phyloP scores from a whole-genome alignment of 495 filamentous ascomycete genomes.

The Penicillium waksmanii region DNA sequence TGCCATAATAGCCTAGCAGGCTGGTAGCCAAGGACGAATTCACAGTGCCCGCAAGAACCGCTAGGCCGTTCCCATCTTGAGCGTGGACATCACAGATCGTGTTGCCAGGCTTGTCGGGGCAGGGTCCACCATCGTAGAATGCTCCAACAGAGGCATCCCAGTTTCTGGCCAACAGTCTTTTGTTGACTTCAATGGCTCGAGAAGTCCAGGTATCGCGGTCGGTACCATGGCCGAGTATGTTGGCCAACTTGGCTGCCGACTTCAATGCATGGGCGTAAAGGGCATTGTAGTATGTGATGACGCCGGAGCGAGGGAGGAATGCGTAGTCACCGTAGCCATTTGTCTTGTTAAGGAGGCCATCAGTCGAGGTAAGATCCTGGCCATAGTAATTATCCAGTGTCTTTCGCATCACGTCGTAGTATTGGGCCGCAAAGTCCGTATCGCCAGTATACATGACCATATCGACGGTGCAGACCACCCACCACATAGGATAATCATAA shows the following conservation, averaged over 20 bases:
- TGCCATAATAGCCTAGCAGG: conserved; percentile 38
- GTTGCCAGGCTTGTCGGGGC: conserved; percentile 23
- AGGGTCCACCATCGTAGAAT: conserved; percentile 39
- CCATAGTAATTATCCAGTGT: conserved; percentile 35
- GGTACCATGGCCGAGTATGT: conserved; percentile 23
- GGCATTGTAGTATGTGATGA: conserved; percentile 52
- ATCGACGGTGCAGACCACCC: conserved; percentile 47
- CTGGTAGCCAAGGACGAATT: conserved; percentile 31
- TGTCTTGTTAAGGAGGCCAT: conserved; percentile 41
- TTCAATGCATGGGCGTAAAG: conserved; percentile 49
- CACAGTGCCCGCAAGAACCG: conserved; percentile 41
- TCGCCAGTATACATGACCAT: conserved; percentile 50
- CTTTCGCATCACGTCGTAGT: conserved; percentile 42
- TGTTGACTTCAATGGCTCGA: conserved; percentile 34
- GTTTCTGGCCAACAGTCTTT: conserved; percentile 32
- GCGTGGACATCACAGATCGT: conserved; percentile 38
- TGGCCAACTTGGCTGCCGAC: conserved; percentile 44
- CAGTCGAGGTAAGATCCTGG: conserved; percentile 18
- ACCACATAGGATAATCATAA: conserved; percentile 53
- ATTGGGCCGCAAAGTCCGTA: conserved; percentile 25
- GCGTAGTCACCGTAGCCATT: conserved; percentile 51
- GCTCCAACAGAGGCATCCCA: conserved; percentile 42
- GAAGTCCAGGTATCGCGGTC: conserved; percentile 41
- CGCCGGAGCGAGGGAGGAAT: conserved; percentile 48
- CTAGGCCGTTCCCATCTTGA: conserved; percentile 51